A percentile compares a stretch with the other conserved stretches of the same genome.
Conservation (phyloP, 345 rosid species). For the Alliaria petiolata region DNA sequence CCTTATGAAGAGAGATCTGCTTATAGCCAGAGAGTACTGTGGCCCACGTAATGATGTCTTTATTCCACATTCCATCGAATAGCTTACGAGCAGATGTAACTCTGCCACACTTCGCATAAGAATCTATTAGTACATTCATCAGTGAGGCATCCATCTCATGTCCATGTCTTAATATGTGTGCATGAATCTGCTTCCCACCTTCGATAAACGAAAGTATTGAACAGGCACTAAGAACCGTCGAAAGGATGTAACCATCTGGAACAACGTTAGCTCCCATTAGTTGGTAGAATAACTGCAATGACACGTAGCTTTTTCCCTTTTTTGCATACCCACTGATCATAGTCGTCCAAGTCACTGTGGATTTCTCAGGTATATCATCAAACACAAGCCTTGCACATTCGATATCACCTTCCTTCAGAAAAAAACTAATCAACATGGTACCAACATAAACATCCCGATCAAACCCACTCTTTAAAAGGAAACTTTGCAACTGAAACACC, state of each 20-base stretch:
- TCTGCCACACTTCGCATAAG: slow-evolving; percentile 58
- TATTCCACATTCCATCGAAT: slow-evolving; percentile 48
- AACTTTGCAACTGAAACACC: slow-evolving; percentile 55
- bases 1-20: slow-evolving; percentile 53
- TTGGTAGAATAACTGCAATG: slow-evolving; percentile 46
- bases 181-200: slow-evolving; percentile 78
- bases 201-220: slow-evolving; percentile 42
- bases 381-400: slow-evolving; percentile 60
- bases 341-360: slow-evolving; percentile 61
- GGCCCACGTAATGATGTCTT: slow-evolving; percentile 66
- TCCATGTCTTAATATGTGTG: slow-evolving; percentile 51
- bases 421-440: slow-evolving; percentile 57
- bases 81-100: slow-evolving; percentile 41
- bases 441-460: slow-evolving; percentile 62
- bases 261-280: slow-evolving; percentile 35
- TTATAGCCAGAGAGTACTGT: slow-evolving; percentile 67
- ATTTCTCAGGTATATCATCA: slow-evolving; percentile 48
- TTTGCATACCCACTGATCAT: slow-evolving; percentile 61
- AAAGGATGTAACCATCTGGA: slow-evolving; percentile 56
- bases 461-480: slow-evolving; percentile 53
- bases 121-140: slow-evolving; percentile 59
- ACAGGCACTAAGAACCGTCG: slow-evolving; percentile 62
- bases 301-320: slow-evolving; percentile 49
- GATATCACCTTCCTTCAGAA: slow-evolving; percentile 43
- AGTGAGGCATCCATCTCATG: slow-evolving; percentile 58